These are phyloP conservation scores for Evansstolkia leycettana DNA, from an alignment of 495 filamentous ascomycete species.

Conservation along the genomic window DNA sequence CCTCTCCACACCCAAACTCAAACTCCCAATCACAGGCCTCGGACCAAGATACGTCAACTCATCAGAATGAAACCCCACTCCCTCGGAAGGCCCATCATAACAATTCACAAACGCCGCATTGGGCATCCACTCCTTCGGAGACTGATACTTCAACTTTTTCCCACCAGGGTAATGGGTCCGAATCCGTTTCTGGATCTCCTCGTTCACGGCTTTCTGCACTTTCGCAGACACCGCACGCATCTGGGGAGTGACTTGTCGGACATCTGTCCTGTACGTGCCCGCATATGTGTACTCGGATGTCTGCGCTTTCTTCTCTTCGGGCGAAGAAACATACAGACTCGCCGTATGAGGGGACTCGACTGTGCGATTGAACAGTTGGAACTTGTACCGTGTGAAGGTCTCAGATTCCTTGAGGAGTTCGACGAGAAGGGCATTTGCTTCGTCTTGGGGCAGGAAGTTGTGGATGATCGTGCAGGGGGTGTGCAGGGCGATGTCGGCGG, in stretches of 20 bases:
- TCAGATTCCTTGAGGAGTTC: conserved; percentile 67
- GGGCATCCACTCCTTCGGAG: conserved; percentile 57
- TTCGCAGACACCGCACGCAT: conserved; percentile 50
- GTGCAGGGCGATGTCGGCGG: conserved; percentile 61
- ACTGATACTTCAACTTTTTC: conserved; percentile 68
- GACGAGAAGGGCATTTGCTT: conserved; percentile 58
- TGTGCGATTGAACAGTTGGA: conserved; percentile 76
- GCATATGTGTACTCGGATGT: conserved; percentile 78
- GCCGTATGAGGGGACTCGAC: conserved; percentile 73
- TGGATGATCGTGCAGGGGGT: conserved; percentile 87
- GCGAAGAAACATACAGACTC: conserved; percentile 64
- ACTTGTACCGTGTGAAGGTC: conserved; percentile 60
- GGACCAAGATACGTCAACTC: conserved; percentile 91
- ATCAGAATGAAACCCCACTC: conserved; percentile 84
- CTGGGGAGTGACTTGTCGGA: conserved; percentile 59
- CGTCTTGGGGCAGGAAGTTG: conserved; percentile 64
- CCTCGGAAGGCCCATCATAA: conserved; percentile 68
- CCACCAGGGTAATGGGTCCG: conserved; percentile 45
- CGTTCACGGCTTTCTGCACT: conserved; percentile 65
- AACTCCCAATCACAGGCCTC: conserved; percentile 71
- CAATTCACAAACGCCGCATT: conserved; percentile 93
- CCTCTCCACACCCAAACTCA: conserved; percentile 78
- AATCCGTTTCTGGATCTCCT: conserved; percentile 55
- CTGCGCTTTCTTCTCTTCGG: conserved; percentile 47
- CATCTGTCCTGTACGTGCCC: conserved; percentile 58